Evolutionary conservation across 805 yeast genomes (phyloP).

Genomic region (Nakazawaea wyomingensis): DNA sequence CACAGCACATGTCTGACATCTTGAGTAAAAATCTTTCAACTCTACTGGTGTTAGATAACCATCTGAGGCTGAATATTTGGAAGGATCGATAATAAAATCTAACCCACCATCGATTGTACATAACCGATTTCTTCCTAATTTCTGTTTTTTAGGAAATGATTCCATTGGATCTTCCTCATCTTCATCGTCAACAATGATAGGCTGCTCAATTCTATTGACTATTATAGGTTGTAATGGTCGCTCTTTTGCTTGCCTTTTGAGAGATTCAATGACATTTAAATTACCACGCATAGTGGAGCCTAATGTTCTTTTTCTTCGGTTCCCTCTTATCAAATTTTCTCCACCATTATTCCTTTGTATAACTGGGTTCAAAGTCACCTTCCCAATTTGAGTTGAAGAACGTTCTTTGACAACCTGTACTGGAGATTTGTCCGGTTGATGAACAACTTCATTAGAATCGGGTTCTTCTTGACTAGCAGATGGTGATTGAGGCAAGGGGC

Average conservation of each 20-base stretch:
- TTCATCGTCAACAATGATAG: slow-evolving; percentile 3
- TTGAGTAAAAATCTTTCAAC: slow-evolving; percentile 35
- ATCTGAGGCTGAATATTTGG: slow-evolving; percentile 23
- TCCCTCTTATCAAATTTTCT: neutral
- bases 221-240: slow-evolving; percentile 5
- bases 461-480: neutral
- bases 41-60: slow-evolving; percentile 37
- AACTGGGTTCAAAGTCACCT: too few species aligned
- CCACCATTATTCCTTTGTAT: too few species aligned
- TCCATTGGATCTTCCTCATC: neutral
- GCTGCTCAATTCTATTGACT: neutral
- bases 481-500: neutral
- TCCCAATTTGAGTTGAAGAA: too few species aligned
- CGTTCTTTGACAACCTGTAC: too few species aligned
- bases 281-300: neutral
- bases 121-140: slow-evolving; percentile 3
- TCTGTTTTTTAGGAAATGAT: slow-evolving; percentile 1
- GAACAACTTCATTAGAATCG: neutral
- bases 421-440: too few species aligned
- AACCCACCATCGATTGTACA: slow-evolving; percentile 12
- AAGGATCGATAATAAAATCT: slow-evolving; percentile 10
- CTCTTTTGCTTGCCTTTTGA: slow-evolving; percentile 2
- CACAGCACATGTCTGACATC: slow-evolving; percentile 26
- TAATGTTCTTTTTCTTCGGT: slow-evolving; percentile 1
- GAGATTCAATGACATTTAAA: slow-evolving; percentile 5